Evolutionary conservation across 495 filamentous ascomycete species (phyloP).

Genomic region (Antarctomyces pellizariae): DNA sequence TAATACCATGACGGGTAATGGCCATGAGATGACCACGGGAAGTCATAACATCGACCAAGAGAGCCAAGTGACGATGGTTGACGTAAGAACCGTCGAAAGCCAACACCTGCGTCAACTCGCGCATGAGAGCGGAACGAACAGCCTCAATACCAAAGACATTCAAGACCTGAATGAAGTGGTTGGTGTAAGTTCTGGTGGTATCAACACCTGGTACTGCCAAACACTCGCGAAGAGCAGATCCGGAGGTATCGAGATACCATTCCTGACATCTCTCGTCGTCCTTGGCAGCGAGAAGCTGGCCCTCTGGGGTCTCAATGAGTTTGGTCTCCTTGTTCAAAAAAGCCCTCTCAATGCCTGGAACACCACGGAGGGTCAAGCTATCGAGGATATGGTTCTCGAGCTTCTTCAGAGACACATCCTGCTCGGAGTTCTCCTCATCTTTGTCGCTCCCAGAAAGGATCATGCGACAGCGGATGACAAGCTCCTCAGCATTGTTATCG

Average conservation of each 20-base stretch:
- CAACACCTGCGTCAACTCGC: constrained; percentile 72
- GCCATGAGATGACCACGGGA: constrained; percentile 81
- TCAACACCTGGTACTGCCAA: constrained; percentile 77
- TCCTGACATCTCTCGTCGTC: constrained; percentile 53
- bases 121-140: constrained; percentile 59
- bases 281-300: constrained; percentile 43
- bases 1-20: constrained; percentile 95
- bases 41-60: constrained; percentile 98
- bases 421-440: constrained; percentile 57
- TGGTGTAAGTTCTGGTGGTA: constrained; percentile 70
- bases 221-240: constrained; percentile 62
- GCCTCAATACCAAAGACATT: constrained; percentile 93
- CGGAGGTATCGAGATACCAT: constrained; percentile 87
- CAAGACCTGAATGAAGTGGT: constrained; percentile 84
- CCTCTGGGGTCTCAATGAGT: constrained; percentile 36
- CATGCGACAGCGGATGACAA: constrained; percentile 81
- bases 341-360: constrained; percentile 65
- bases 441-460: constrained; percentile 43
- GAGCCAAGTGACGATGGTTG: constrained; percentile 89
- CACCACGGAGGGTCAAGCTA: constrained; percentile 70
- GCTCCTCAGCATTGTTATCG: constrained; percentile 91
- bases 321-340: constrained; percentile 69
- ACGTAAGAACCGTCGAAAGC: constrained; percentile 97
- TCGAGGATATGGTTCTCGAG: constrained; percentile 80
- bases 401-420: constrained; percentile 74